These are phyloP conservation scores for Glebionis coronaria DNA, from an alignment of 129 eudicot genomes.

Conservation along the genomic window DNA sequence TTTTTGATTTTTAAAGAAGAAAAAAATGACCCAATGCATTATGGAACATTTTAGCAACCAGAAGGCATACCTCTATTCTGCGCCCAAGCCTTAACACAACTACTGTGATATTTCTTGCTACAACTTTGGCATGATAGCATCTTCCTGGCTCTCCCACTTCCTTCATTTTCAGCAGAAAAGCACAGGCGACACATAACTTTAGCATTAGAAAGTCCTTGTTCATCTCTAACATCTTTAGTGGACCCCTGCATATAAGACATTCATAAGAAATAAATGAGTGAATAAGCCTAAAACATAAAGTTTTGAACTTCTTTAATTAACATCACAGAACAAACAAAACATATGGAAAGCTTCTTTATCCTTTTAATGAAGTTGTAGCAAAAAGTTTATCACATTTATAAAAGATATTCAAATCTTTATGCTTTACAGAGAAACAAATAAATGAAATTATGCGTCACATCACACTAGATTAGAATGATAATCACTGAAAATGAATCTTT, in stretches of 20 bases:
- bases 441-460: no score
- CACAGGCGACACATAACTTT: slow-evolving; percentile 91
- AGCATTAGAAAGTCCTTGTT: slow-evolving; percentile 53
- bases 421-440: no score
- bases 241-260: slow-evolving; percentile 36
- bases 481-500: no score
- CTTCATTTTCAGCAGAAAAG: slow-evolving; percentile 75
- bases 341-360: background rate
- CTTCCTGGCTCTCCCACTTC: slow-evolving; percentile 85
- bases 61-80: slow-evolving; percentile 68
- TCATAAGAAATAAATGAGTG: no score
- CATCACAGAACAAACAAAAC: slow-evolving; percentile 1
- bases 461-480: no score
- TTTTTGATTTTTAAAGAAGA: slow-evolving; percentile 17
- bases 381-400: no score
- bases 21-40: slow-evolving; percentile 7
- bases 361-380: no score
- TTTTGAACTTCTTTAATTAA: slow-evolving; percentile 9
- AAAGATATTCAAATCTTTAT: no score
- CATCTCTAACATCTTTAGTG: slow-evolving; percentile 61
- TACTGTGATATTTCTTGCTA: slow-evolving; percentile 85
- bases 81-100: slow-evolving; percentile 83
- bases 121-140: slow-evolving; percentile 86
- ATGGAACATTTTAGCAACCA: slow-evolving; percentile 2
- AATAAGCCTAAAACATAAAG: background rate